Evolutionary conservation across 1,284 basidiomycete species (phyloP).

Genomic region (Flammula alnicola): DNA sequence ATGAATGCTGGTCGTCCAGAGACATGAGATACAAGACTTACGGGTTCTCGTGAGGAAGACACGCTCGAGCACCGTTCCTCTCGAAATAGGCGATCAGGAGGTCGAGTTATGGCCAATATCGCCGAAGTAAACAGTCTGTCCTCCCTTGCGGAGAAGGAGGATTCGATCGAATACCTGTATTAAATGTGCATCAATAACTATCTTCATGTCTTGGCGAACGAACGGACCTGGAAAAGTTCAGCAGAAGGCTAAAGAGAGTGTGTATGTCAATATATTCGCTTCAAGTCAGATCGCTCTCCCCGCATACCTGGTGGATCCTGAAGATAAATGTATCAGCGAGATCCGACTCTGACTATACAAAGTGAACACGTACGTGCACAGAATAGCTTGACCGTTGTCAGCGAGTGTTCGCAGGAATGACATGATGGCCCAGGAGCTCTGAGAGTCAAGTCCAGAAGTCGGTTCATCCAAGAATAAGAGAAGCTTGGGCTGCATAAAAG

Average conservation of each 20-base stretch:
- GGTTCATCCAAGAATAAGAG: constrained; percentile 86
- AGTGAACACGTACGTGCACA: constrained; percentile 67
- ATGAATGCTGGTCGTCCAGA: neutral
- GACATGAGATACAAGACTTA: constrained; percentile 27
- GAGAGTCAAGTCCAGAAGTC: constrained; percentile 88
- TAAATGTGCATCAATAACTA: no score
- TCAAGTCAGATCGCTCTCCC: neutral
- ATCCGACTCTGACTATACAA: constrained; percentile 26
- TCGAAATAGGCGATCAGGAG: constrained; percentile 70
- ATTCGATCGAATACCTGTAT: constrained; percentile 72
- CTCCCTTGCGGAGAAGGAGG: constrained; percentile 62
- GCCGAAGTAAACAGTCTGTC: constrained; percentile 76
- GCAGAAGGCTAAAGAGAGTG: constrained; percentile 60
- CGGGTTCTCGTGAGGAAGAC: constrained; percentile 52
- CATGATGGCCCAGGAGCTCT: constrained; percentile 87
- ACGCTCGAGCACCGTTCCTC: constrained; percentile 55
- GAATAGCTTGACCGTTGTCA: constrained; percentile 74
- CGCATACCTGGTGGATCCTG: constrained; percentile 40
- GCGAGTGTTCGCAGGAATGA: constrained; percentile 79
- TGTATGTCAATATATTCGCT: neutral
- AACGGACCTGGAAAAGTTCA: constrained; percentile 74
- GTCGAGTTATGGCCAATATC: constrained; percentile 61
- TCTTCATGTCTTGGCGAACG: no score
- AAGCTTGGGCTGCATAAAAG: constrained; percentile 61
- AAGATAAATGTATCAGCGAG: neutral